Evolutionary conservation across 1,284 basidiomycete species (phyloP), one percentile per base, ranked within the genome.

Genomic region (Apiotrichum brassicae): DNA sequence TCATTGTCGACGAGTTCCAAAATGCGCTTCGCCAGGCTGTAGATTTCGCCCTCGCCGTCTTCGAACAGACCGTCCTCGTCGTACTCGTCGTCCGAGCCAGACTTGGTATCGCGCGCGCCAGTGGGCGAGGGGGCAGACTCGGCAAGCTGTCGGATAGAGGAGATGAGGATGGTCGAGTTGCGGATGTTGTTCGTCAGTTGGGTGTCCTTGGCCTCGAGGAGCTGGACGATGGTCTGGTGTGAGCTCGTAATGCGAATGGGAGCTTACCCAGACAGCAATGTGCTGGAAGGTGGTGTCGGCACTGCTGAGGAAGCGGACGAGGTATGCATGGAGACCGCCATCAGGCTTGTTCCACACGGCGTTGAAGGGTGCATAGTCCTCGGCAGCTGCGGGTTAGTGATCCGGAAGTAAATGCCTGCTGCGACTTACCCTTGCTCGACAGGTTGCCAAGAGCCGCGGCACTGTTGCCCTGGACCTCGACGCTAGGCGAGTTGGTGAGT

Each of bases 221-320:
- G 76, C 68, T 98, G 94, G 12, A 97, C 93, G 57, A 97, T 93
- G 1, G 94, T 97, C 76, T 71, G 19, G 30, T 16, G 38, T 53
- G 18, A 50, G 51, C 36, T n/a, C 26, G 26, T 33, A 26, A 24
- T 6, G 13, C 3, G 46, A 18, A 40, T n/a, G 16, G 2, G 4
- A 20, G 60, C 69, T 59, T 42, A 72, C 69, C 92, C 92, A 97
- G 36, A 98, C 93, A 25, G 95, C 95, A 62, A 98, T 99, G 71
- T 99, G 95, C 74, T 97, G 94, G 85, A 99, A 99, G 0, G 95
- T 99, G n/a, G 90, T 87, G 70, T 99, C 95, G 16, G 87, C 78
- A 64, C 86, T 91, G 48, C 85, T 90, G 58, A 99, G 76, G 83
- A 99, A 98, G 41, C 90, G 83, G 65, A 91, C 86, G 37, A 99